phyloP scores from a whole-genome alignment of 2,329 filamentous ascomycete species.

The Lachnellula subtilissima region DNA sequence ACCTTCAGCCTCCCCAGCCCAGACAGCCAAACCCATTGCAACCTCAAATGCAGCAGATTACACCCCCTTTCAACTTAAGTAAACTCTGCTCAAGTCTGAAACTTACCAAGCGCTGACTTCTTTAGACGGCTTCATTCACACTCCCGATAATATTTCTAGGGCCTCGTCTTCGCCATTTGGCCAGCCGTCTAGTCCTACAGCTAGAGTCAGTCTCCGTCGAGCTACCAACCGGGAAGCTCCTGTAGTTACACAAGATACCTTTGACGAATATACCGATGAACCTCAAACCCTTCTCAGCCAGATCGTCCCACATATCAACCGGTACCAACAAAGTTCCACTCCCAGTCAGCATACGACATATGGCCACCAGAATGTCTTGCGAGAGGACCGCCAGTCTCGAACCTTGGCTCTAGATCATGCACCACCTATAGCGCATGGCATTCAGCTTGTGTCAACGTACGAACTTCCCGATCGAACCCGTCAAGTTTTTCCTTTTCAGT shows the following conservation, averaged over 20 bases:
- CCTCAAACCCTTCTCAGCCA: slow-evolving; percentile 12
- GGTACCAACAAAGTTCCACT: neutral
- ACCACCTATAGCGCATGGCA: slow-evolving; percentile 40
- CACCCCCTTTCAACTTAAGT: slow-evolving; percentile 28
- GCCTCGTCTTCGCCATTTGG: slow-evolving; percentile 20
- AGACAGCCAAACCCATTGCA: slow-evolving; percentile 20
- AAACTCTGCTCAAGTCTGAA: slow-evolving; percentile 3
- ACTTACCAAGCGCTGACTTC: slow-evolving; percentile 11
- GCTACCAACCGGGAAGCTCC: slow-evolving; percentile 8
- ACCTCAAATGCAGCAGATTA: slow-evolving; percentile 24
- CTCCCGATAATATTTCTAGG: slow-evolving; percentile 5
- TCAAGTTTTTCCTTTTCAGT: slow-evolving; percentile 64
- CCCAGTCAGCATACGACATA: neutral
- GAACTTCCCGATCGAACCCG: slow-evolving; percentile 66
- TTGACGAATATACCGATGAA: neutral
- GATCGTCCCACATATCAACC: neutral
- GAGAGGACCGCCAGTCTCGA: slow-evolving; percentile 1
- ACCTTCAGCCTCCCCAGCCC: slow-evolving; percentile 12
- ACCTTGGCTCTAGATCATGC: slow-evolving; percentile 22
- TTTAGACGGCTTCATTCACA: slow-evolving; percentile 21
- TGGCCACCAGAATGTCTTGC: neutral
- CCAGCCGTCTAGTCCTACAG: slow-evolving; percentile 26
- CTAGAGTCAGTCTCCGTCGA: slow-evolving; percentile 24
- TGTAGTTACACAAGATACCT: neutral
- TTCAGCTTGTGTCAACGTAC: slow-evolving; percentile 53